Evolutionary conservation across 805 yeast genomes (phyloP).

Genomic region (Hyphopichia homilentoma): DNA sequence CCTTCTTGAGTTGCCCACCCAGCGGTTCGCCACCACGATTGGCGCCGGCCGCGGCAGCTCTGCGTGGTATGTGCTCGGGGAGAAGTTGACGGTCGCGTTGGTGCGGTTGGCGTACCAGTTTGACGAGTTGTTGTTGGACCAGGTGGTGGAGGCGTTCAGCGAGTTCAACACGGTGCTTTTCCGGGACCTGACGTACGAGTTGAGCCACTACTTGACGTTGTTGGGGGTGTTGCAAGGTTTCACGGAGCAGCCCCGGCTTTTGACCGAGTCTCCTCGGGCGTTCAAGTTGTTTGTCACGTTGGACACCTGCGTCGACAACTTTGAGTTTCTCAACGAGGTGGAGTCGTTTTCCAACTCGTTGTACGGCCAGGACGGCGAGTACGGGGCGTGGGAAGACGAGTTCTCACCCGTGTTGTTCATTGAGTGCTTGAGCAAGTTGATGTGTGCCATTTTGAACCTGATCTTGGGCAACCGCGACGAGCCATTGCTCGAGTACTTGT

Average conservation of each 20-base stretch:
- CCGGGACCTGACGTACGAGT: slow-evolving; percentile 13
- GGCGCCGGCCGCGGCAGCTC: slow-evolving; percentile 21
- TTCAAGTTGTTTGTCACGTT: slow-evolving; percentile 29
- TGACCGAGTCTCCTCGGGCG: slow-evolving; percentile 17
- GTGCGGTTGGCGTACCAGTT: slow-evolving; percentile 24
- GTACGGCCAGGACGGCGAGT: slow-evolving; percentile 12
- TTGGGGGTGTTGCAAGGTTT: slow-evolving; percentile 34
- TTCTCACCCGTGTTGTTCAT: slow-evolving; percentile 34
- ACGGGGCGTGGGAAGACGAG: slow-evolving; percentile 15
- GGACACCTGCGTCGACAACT: slow-evolving; percentile 34
- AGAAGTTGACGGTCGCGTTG: slow-evolving; percentile 31
- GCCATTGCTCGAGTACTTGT: slow-evolving; percentile 26
- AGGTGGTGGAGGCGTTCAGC: slow-evolving; percentile 23
- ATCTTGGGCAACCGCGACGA: slow-evolving; percentile 20
- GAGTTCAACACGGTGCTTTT: slow-evolving; percentile 26
- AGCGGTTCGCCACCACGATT: slow-evolving; percentile 37
- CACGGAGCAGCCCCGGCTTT: slow-evolving; percentile 20
- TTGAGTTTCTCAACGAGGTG: slow-evolving; percentile 33
- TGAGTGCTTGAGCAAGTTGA: slow-evolving; percentile 30
- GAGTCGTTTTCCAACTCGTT: slow-evolving; percentile 25
- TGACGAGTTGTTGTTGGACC: slow-evolving; percentile 15
- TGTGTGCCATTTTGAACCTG: slow-evolving; percentile 31
- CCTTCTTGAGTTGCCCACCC: slow-evolving; percentile 43
- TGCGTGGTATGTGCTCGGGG: slow-evolving; percentile 36
- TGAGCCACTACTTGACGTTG: slow-evolving; percentile 32